Base-by-base conservation (phyloP, 2,329 filamentous ascomycete species). In the Chaetomium sp. region DNA sequence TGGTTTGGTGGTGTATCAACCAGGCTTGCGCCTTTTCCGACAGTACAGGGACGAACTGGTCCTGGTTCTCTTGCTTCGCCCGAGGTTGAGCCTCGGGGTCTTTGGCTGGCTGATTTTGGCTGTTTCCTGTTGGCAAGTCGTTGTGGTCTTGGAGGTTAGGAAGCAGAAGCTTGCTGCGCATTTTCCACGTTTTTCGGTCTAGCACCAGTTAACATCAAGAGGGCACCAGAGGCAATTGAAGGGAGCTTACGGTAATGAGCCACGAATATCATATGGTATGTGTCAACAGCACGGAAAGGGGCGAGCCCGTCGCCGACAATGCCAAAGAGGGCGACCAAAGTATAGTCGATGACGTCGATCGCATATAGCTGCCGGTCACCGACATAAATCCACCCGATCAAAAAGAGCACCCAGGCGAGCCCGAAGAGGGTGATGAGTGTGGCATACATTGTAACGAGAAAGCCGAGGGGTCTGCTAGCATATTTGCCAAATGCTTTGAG, bases 331-430 rank as follows among this genome's bases (percentile, higher is more conserved):
- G 87, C 89, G 7, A 91, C 89, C 16, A 91, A 81, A 31, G 90
- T 81, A 70, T 88, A 87, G 76, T 91, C 89, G 68, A 91, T 90
- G 57, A 91, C 77, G 66, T 91, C 87, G 70, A 90, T 85, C 45
- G 85, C 76, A 68, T 91, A 94, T 3, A 86, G 78, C 74, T 94
- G 90, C 70, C 83, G 82, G 33, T 86, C 85, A 23, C 90, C 91
- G 23, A 94, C 89, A 68, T 92, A 93, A 73, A 95, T 91, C 92
- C 92, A 96, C 56, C 89, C 91, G 74, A 96, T 96, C 62, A 96
- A 80, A 77, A 94, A 95, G n/a, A 96, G 83, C 1, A 96, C 92
- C 92, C 92, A 96, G 0, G 90, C 90, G 13, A 94, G 81, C 72
- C 92, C 92, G 71, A 96, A 96, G 0, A 93, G 81, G 0, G 92